Base-by-base conservation (phyloP, 306 rosid genomes). In the Potentilla sterilis region DNA sequence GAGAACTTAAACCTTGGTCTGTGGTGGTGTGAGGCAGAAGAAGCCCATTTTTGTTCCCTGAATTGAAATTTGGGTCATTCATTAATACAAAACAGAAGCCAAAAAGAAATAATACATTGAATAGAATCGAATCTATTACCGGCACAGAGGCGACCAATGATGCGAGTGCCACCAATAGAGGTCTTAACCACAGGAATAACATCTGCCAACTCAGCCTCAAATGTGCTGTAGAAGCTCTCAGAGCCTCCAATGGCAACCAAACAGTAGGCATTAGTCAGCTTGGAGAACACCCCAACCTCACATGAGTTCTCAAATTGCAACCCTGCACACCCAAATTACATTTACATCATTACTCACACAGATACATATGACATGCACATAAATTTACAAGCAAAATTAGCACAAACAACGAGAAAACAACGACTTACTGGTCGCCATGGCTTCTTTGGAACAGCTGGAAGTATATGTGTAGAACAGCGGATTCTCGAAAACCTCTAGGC, bases 181-280 rank as follows among this genome's bases (percentile, higher is more conserved):
- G 96, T 83, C 79, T 92, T 96, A 58, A 96, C 92, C 46, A 96
- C 91, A 4, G 99, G 99, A 80, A 96, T 90, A 49, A 82, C 79
- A 79, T 80, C 97, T 6, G 87, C 83, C 81, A 96, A 83, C 85
- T 92, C 99, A n/a, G 90, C 0, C 83, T 96, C 99, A 70, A 87
- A 90, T 37, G 87, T 74, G 81, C 98, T 92, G 86, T 90, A 95
- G 83, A 96, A 96, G 79, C 78, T 87, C 78, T 96, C 99, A 15
- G 99, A 96, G 69, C 98, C 99, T 54, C 99, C 99, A 51, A 92
- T 96, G 44, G 98, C 93, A 76, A 96, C 99, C 93, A 96, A 83
- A 70, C 99, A 96, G 84, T 89, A 96, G 3, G 92, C 93, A 79
- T 96, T 96, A 18, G 97, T 92, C 62, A 96, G 96, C 86, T 96